A percentile compares a stretch with the other conserved stretches of the same genome.
phyloP scores from a whole-genome alignment of 163 green algal genomes.

The Scenedesmus sp. region DNA sequence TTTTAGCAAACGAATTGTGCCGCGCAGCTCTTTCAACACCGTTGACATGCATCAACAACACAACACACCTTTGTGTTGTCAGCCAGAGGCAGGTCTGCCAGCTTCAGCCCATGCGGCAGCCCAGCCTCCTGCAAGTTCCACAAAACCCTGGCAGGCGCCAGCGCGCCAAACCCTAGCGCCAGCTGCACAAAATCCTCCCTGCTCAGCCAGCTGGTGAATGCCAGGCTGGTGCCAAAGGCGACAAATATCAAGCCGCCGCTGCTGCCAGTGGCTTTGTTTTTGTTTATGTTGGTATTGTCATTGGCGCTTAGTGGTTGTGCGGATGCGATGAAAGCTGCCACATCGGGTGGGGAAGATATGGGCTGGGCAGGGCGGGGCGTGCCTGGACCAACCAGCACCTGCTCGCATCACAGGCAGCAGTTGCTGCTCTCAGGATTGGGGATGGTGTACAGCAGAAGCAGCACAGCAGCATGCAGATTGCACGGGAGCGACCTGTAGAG shows the following conservation, averaged over 20 bases:
- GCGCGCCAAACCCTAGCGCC: slow-evolving; percentile 17
- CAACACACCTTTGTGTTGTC: background rate
- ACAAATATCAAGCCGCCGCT: background rate
- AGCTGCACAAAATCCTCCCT: slow-evolving; percentile 21
- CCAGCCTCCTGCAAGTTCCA: background rate
- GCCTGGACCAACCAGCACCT: background rate
- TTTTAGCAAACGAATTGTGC: background rate
- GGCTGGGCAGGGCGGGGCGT: background rate
- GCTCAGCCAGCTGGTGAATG: slow-evolving; percentile 20
- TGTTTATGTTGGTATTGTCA: background rate
- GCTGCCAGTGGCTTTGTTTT: background rate
- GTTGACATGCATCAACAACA: background rate
- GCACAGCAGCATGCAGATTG: too few relatives aligned
- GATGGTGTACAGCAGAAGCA: too few relatives aligned
- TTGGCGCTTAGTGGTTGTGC: background rate
- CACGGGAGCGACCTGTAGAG: too few relatives aligned
- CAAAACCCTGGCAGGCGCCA: slow-evolving; percentile 38
- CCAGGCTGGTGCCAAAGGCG: slow-evolving; percentile 18
- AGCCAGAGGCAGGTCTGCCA: slow-evolving; percentile 6
- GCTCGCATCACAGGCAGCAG: background rate
- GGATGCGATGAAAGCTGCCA: background rate
- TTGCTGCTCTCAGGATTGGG: too few relatives aligned
- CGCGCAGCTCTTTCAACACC: too few relatives aligned
- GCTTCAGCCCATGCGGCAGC: background rate
- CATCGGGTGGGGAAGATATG: background rate